These are phyloP conservation scores for Mycena floridula DNA, from an alignment of 768 basidiomycete species.

Conservation along the genomic window DNA sequence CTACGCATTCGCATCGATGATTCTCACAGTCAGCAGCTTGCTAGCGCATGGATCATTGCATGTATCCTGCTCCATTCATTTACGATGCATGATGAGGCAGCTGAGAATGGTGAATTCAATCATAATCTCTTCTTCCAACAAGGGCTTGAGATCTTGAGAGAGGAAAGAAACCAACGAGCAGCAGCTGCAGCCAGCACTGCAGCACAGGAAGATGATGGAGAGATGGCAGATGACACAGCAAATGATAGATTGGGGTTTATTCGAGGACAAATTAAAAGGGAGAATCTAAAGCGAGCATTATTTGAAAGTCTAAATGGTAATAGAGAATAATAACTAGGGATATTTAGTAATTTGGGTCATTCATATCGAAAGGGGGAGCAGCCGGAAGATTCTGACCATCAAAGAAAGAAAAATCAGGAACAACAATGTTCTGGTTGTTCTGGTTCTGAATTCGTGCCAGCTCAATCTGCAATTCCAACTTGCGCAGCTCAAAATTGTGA, in stretches of 20 bases:
- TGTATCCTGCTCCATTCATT: conserved; percentile 25
- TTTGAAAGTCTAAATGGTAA: neutral
- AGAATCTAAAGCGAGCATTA: neutral
- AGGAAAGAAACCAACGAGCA: neutral
- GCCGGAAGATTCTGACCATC: neutral
- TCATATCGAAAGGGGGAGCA: neutral
- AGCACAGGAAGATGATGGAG: neutral
- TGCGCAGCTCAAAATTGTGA: too few relatives aligned
- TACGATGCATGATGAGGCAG: neutral
- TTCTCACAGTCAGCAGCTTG: conserved; percentile 8
- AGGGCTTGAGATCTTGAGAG: neutral
- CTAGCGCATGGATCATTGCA: conserved; percentile 21
- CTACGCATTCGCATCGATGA: conserved; percentile 18
- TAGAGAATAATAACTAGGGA: neutral
- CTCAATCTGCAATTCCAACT: neutral
- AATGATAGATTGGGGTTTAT: neutral
- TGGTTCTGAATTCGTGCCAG: conserved; percentile 1
- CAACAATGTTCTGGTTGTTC: conserved; percentile 2
- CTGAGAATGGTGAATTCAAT: neutral
- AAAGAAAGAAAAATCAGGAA: neutral
- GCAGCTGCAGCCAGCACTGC: too few relatives aligned
- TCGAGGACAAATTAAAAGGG: neutral
- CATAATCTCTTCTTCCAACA: neutral
- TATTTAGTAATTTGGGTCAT: neutral
- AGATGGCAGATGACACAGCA: neutral